Percentiles rank a stretch among this genome's conserved stretches.
These are phyloP conservation scores for Trichocomaceae sp. DNA, from an alignment of 2,329 filamentous ascomycete genomes.

Conservation along the genomic window DNA sequence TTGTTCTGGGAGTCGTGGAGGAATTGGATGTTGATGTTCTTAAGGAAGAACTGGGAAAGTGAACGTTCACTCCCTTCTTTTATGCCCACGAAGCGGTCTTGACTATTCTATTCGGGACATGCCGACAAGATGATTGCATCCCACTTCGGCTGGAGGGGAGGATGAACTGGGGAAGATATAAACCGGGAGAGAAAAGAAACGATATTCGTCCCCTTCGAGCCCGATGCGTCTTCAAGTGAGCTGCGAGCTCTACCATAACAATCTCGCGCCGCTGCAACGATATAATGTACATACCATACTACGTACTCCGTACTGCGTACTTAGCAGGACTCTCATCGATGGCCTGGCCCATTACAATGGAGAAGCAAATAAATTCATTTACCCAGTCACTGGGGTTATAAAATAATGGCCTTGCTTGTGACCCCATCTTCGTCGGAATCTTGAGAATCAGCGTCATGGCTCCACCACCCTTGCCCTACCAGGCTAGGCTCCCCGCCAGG, in stretches of 20 bases:
- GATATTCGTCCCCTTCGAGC: no score
- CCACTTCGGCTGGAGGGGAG: neutral
- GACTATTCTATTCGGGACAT: neutral
- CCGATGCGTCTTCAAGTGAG: neutral
- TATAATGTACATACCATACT: neutral
- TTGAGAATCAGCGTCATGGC: neutral
- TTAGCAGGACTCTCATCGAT: neutral
- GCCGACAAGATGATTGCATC: neutral
- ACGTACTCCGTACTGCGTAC: no score
- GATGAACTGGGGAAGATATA: neutral
- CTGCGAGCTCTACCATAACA: neutral
- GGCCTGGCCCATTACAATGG: no score
- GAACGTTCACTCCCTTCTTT: neutral
- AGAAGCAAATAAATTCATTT: no score
- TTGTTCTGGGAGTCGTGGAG: constrained; percentile 84
- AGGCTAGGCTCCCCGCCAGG: neutral
- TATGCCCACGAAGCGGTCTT: neutral
- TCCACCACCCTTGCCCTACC: neutral
- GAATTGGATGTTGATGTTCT: constrained; percentile 82
- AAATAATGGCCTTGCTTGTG: no score
- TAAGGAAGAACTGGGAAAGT: constrained; percentile 29
- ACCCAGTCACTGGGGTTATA: no score
- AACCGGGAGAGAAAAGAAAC: neutral
- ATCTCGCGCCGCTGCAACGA: neutral
- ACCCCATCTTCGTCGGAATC: neutral